phyloP scores from a whole-genome alignment of 2,329 filamentous ascomycete genomes.

The Penicillium griseofulvum region DNA sequence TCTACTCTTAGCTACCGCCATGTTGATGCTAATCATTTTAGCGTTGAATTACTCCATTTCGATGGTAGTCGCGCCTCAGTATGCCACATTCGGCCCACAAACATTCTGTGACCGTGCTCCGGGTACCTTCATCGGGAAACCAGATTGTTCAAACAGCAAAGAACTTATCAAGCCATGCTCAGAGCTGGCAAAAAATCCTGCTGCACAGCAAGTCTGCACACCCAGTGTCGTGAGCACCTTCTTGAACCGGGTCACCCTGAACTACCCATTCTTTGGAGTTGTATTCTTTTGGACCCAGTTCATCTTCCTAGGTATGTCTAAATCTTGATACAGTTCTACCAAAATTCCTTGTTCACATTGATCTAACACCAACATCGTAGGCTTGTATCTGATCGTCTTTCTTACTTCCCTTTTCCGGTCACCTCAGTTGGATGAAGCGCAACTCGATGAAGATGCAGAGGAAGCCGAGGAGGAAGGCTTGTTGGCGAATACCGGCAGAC shows the following conservation, averaged over 20 bases:
- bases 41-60: slow-evolving; percentile 90
- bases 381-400: slow-evolving; percentile 78
- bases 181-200: slow-evolving; percentile 67
- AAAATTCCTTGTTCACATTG: neutral
- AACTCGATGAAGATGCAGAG: slow-evolving; percentile 84
- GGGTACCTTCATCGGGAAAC: slow-evolving; percentile 60
- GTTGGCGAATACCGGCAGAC: slow-evolving; percentile 74
- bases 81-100: slow-evolving; percentile 89
- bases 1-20: slow-evolving; percentile 81
- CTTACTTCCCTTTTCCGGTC: slow-evolving; percentile 75
- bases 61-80: slow-evolving; percentile 94
- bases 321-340: neutral
- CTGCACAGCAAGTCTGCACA: slow-evolving; percentile 80
- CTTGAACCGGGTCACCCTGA: slow-evolving; percentile 85
- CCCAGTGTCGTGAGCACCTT: slow-evolving; percentile 89
- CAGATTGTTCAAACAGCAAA: slow-evolving; percentile 67
- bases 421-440: slow-evolving; percentile 70
- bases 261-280: slow-evolving; percentile 91
- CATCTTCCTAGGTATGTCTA: slow-evolving; percentile 67
- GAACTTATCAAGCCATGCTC: slow-evolving; percentile 78
- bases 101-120: slow-evolving; percentile 81
- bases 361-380: slow-evolving; percentile 20
- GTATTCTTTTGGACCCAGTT: slow-evolving; percentile 98
- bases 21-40: slow-evolving; percentile 84
- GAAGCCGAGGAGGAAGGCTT: slow-evolving; percentile 92